These are phyloP conservation scores for Colletotrichum chrysophilum DNA, from an alignment of 2,329 filamentous ascomycete genomes.

Conservation along the genomic window DNA sequence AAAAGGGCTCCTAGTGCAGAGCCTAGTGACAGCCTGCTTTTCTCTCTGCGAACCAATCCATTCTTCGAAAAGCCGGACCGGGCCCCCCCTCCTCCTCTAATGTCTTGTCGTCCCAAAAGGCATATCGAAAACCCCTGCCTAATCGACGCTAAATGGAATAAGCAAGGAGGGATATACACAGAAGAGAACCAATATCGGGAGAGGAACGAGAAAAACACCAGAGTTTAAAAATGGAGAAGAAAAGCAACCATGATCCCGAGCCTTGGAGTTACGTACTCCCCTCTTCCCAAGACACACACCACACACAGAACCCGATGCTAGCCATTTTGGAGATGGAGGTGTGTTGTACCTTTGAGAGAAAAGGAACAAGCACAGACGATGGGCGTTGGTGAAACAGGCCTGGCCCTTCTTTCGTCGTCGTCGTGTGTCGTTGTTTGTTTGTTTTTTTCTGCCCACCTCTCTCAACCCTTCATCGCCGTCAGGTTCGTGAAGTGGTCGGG, in stretches of 20 bases:
- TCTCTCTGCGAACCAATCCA: background rate
- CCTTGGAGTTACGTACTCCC: background rate
- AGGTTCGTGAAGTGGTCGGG: background rate
- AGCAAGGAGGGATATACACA: background rate
- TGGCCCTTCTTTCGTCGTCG: background rate
- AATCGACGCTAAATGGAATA: constrained; percentile 4
- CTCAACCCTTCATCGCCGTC: background rate
- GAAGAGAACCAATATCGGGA: background rate
- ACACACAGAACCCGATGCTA: constrained; percentile 1
- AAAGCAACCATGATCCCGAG: background rate
- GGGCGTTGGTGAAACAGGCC: background rate
- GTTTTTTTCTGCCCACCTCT: background rate
- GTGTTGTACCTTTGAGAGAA: background rate
- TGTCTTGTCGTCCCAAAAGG: background rate
- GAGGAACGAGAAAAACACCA: background rate
- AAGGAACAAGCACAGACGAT: constrained; percentile 1
- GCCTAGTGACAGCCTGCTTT: background rate
- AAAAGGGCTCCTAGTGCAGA: background rate
- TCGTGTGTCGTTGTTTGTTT: background rate
- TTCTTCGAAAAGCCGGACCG: background rate
- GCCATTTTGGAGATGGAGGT: background rate
- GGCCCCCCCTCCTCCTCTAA: background rate
- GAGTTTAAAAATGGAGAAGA: constrained; percentile 2
- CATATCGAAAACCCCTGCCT: background rate
- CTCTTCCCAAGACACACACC: background rate